Evolutionary conservation across 2,329 filamentous ascomycete species (phyloP).

Genomic region (Thelonectria blattea): DNA sequence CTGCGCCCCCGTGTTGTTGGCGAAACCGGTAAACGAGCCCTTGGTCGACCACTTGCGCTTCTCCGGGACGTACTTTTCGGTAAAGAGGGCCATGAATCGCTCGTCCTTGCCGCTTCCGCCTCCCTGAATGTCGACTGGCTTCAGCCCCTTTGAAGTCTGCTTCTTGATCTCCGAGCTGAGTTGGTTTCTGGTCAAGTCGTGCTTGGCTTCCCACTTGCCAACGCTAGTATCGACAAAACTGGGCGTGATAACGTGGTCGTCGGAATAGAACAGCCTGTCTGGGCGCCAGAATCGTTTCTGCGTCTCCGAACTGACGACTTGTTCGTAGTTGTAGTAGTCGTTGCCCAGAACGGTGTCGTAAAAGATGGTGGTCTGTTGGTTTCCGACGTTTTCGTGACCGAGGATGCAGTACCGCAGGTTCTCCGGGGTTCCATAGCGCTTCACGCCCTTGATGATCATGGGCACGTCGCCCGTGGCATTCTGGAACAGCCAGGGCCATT

Average conservation of each 20-base stretch:
- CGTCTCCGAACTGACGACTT: slow-evolving; percentile 2
- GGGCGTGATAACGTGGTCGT: slow-evolving; percentile 26
- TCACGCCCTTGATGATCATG: slow-evolving; percentile 20
- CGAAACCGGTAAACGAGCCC: slow-evolving; percentile 2
- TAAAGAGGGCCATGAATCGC: slow-evolving; percentile 26
- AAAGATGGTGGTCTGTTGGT: slow-evolving; percentile 22
- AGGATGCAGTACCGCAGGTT: slow-evolving; percentile 28
- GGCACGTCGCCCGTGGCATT: not conserved
- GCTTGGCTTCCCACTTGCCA: slow-evolving; percentile 18
- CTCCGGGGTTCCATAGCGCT: slow-evolving; percentile 23
- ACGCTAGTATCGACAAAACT: slow-evolving; percentile 25
- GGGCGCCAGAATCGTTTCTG: slow-evolving; percentile 27
- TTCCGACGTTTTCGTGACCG: slow-evolving; percentile 23
- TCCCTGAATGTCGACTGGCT: slow-evolving; percentile 26
- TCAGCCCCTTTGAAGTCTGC: not conserved
- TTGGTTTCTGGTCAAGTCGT: slow-evolving; percentile 2
- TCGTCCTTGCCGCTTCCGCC: slow-evolving; percentile 1
- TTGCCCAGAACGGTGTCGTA: not conserved
- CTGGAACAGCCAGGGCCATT: not conserved
- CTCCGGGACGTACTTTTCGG: slow-evolving; percentile 5
- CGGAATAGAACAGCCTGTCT: slow-evolving; percentile 21
- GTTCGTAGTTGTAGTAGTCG: not conserved
- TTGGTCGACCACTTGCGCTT: slow-evolving; percentile 14
- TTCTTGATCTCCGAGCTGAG: slow-evolving; percentile 9
- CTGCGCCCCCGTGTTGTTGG: slow-evolving; percentile 1